These are phyloP conservation scores for Trametopsis cervina DNA, from an alignment of 768 basidiomycete genomes.

Conservation along the genomic window DNA sequence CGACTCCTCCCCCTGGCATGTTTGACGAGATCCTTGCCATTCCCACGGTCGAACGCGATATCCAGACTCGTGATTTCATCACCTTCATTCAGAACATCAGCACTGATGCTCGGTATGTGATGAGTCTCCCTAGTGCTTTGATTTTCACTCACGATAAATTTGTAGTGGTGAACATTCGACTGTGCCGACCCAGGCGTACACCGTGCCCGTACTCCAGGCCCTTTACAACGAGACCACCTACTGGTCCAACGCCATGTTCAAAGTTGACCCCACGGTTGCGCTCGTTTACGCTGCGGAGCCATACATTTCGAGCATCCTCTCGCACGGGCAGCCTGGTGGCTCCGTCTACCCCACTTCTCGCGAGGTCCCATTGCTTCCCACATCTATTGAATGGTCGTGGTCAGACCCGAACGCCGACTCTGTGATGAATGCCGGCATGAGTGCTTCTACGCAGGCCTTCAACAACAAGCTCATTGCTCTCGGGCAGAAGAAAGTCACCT, in stretches of 20 bases:
- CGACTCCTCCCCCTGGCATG: background rate
- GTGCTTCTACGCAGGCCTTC: conserved; percentile 33
- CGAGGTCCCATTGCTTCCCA: conserved; percentile 30
- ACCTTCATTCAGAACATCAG: no score
- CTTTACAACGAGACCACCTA: conserved; percentile 37
- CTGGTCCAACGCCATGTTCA: no score
- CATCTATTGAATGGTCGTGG: conserved; percentile 41
- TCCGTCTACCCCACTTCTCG: conserved; percentile 47
- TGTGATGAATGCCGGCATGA: conserved; percentile 27
- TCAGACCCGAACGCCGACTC: conserved; percentile 28
- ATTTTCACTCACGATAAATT: no score
- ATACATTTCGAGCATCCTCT: conserved; percentile 35
- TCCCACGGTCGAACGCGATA: background rate
- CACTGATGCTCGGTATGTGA: no score
- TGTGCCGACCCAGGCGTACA: no score
- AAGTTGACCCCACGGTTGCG: no score
- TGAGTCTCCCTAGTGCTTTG: no score
- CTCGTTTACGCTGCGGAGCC: no score
- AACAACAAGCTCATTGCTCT: conserved; percentile 31
- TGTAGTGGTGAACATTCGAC: no score
- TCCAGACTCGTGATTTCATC: no score
- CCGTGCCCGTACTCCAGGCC: conserved; percentile 31
- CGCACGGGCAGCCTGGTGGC: conserved; percentile 24
- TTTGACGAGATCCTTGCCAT: conserved; percentile 3
- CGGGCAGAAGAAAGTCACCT: conserved; percentile 33